phyloP scores from a whole-genome alignment of 371 early-diverging fungal genomes.

The Mucor irregularis region DNA sequence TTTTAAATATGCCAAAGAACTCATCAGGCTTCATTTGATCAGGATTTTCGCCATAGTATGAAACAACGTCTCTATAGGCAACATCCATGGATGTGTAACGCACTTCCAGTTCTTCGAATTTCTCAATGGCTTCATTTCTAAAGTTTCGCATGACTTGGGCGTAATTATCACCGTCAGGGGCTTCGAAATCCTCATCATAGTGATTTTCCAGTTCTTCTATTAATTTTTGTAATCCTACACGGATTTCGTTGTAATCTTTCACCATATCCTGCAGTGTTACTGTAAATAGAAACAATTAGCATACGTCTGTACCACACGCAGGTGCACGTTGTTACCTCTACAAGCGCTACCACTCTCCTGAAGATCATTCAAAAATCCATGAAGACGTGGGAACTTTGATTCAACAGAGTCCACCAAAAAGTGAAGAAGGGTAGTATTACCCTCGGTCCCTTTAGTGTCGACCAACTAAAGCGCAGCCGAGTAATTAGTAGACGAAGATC shows the following conservation, averaged over 20 bases:
- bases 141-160: constrained; percentile 52
- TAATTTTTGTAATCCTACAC: constrained; percentile 57
- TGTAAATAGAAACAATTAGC: constrained; percentile 9
- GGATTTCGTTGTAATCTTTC: constrained; percentile 57
- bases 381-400: constrained; percentile 63
- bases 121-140: constrained; percentile 45
- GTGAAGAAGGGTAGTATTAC: constrained; percentile 74
- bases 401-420: constrained; percentile 77
- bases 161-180: constrained; percentile 42
- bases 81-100: constrained; percentile 64
- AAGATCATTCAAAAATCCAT: constrained; percentile 71
- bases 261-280: constrained; percentile 60
- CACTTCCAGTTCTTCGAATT: constrained; percentile 52
- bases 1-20: constrained; percentile 87
- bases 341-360: constrained; percentile 75
- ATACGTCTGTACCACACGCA: not conserved
- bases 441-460: constrained; percentile 81
- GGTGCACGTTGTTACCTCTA: constrained; percentile 65
- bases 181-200: constrained; percentile 34
- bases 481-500: not conserved
- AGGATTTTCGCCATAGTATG: constrained; percentile 84
- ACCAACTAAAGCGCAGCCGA: constrained; percentile 52
- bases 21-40: constrained; percentile 82
- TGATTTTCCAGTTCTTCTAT: constrained; percentile 50
- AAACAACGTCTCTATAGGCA: constrained; percentile 66